Base-by-base conservation (phyloP, 148 eudicot genomes). In the Nepenthes mirabilis region DNA sequence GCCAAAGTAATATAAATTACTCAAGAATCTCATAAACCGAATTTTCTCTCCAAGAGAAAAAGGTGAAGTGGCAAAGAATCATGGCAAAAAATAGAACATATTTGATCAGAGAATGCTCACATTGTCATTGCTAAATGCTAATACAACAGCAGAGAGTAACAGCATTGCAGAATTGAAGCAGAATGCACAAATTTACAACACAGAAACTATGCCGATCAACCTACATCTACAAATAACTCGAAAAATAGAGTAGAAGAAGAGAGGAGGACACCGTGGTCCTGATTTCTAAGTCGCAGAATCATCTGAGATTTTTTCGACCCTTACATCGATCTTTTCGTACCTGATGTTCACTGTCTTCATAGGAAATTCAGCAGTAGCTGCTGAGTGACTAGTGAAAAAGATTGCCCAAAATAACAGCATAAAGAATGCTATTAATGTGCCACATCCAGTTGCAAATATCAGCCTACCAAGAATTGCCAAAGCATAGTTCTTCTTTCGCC, bases 381-480 rank as follows among this genome's bases (percentile, higher is more conserved):
- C 56, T 1, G 72, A 52, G 43, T 70, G 63, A 51, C 71, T 63
- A 53, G 66, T 63, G 10, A 64, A 76, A 43, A 74, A 58, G n/a
- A 77, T 52, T 14, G 69, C 75, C 86, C 89, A 83, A 60, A 79
- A 57, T 43, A 75, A 69, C 71, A 76, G 34, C 45, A 61, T 63
- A 33, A 69, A 23, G 32, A 79, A 73, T 1, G 82, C 89, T 47
- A 77, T 65, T 77, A 86, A 70, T 1, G 73, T 78, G 2, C 84
- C 94, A 69, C 94, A 83, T 47, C 84, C 86, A 1, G 78, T 74
- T 34, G 71, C 67, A 45, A 85, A 78, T 11, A 85, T 65, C 76
- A 85, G 47, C 3, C 75, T 78, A 14, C 81, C 79, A 43, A 86
- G 79, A 47, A 86, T 49, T 10, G 63, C 66, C 67, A 85, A 51